phyloP scores from a whole-genome alignment of 257 asterid genomes.

The Anisodus acutangulus region DNA sequence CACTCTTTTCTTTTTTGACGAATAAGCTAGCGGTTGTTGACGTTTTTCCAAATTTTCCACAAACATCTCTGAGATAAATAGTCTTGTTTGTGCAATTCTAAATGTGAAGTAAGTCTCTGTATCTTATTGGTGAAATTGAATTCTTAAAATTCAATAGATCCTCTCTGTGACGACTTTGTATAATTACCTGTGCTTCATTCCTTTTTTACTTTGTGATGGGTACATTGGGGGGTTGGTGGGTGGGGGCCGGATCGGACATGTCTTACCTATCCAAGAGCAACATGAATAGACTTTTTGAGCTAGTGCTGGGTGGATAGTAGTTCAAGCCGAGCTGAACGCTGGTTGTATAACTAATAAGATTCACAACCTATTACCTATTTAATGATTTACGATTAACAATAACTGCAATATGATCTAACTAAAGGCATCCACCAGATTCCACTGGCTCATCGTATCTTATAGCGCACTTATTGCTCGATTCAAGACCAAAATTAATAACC shows the following conservation, averaged over 20 bases:
- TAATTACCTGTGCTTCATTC: background rate
- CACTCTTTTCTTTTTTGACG: no score
- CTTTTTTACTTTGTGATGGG: background rate
- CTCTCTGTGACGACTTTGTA: background rate
- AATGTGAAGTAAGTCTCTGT: constrained; percentile 9
- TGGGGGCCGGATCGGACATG: background rate
- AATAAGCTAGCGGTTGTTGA: background rate
- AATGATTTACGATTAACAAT: background rate
- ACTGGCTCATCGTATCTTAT: background rate
- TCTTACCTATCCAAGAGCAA: constrained; percentile 18
- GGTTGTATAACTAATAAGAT: background rate
- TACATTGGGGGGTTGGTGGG: background rate
- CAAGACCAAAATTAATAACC: background rate
- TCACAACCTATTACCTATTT: background rate
- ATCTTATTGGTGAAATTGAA: background rate
- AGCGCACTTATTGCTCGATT: background rate
- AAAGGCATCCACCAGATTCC: background rate
- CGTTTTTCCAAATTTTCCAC: background rate
- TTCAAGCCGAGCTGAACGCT: background rate
- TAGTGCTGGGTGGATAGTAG: background rate
- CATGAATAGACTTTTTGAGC: constrained; percentile 5
- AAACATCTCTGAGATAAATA: background rate
- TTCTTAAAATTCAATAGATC: background rate
- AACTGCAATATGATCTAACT: background rate
- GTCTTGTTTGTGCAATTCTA: background rate